A percentile compares a stretch with the other conserved stretches of the same genome.
Conservation (phyloP, 176 grass and related monocot species). For the Tuctoria greenei region DNA sequence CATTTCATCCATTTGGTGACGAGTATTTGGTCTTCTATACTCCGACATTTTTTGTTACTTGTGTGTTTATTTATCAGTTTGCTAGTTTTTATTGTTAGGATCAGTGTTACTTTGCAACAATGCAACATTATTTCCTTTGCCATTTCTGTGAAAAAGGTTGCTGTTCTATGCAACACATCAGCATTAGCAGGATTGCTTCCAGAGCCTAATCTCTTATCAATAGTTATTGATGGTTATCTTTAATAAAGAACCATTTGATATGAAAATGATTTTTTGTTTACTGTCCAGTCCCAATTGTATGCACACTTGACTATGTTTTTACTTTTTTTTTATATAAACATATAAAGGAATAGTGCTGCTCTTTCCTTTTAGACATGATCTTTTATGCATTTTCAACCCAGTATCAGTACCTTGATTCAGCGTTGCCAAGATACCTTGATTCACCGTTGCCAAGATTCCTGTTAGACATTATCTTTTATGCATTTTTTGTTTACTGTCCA, state of each 20-base stretch:
- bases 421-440: neutral
- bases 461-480: too few relatives aligned
- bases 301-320: too few relatives aligned
- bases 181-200: neutral
- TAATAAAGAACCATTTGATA: neutral
- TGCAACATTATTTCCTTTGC: neutral
- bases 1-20: neutral
- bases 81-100: neutral
- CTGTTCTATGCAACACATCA: neutral
- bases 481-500: too few relatives aligned
- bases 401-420: neutral
- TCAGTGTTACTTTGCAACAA: conserved; percentile 8
- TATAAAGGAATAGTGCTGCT: conserved; percentile 9
- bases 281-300: too few relatives aligned
- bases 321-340: too few relatives aligned
- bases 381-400: conserved; percentile 6
- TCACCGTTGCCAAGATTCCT: too few relatives aligned
- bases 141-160: conserved; percentile 8
- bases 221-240: conserved; percentile 7
- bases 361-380: conserved; percentile 4
- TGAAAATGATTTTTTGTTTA: too few relatives aligned
- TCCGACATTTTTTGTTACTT: conserved; percentile 4
- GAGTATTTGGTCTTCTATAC: conserved; percentile 10
- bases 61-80: conserved; percentile 6
- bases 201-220: conserved; percentile 5